Evolutionary conservation across 495 filamentous ascomycete genomes (phyloP).

Genomic region (Penicillium cataractarum): DNA sequence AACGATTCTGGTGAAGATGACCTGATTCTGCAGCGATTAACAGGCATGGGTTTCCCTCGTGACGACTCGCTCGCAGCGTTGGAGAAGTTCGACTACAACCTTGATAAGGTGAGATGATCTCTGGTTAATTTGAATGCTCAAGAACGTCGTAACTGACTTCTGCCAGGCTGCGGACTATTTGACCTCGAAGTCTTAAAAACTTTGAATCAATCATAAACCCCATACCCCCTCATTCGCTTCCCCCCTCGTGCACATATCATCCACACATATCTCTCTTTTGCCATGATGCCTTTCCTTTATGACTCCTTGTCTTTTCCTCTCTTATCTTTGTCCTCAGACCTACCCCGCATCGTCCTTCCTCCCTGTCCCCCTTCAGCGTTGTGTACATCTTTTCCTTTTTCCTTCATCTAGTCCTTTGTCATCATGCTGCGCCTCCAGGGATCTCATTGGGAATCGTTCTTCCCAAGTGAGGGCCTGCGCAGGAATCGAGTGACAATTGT

Average conservation of each 20-base stretch:
- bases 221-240: background rate
- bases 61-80: constrained; percentile 78
- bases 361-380: constrained; percentile 24
- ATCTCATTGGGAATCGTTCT: constrained; percentile 6
- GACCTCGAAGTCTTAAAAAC: constrained; percentile 41
- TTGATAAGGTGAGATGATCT: constrained; percentile 78
- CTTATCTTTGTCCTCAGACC: background rate
- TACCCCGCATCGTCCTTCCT: background rate
- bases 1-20: constrained; percentile 83
- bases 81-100: constrained; percentile 94
- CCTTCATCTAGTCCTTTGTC: constrained; percentile 9
- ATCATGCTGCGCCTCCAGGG: constrained; percentile 16
- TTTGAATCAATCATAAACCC: constrained; percentile 8
- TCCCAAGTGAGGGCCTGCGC: background rate
- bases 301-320: constrained; percentile 14
- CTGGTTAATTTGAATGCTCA: background rate
- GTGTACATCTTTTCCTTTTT: constrained; percentile 27
- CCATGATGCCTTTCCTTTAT: constrained; percentile 29
- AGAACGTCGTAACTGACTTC: constrained; percentile 9
- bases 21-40: constrained; percentile 86
- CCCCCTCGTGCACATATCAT: constrained; percentile 29
- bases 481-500: constrained; percentile 1
- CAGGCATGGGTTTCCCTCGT: constrained; percentile 86
- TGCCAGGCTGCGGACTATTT: constrained; percentile 47
- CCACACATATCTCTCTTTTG: constrained; percentile 29